Base-by-base conservation (phyloP, 257 asterid genomes). In the Petunia axillaris region DNA sequence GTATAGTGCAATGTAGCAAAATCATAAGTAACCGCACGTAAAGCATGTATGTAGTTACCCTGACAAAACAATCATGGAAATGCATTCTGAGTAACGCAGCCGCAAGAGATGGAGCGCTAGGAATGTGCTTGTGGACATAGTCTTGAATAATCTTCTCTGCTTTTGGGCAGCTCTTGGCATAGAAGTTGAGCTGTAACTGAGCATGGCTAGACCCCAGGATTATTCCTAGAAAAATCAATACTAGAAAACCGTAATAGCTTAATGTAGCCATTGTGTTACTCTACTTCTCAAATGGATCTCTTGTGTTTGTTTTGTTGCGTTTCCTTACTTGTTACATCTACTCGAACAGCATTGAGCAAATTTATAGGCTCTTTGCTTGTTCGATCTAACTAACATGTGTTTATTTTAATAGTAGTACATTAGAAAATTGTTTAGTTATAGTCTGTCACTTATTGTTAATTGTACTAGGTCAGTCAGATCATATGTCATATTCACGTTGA, bases 21-120 rank as follows among this genome's bases (percentile, higher is more conserved):
- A 25, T 25, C 25, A 6, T 8, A 68, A 16, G 71, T 50, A 6
- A 50, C 3, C 9, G 54, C 54, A 50, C 10, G 55, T 8, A 25
- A 25, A 25, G 25, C 25, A 8, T 62, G 4, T 62, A 35, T 36
- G 10, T 4, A 83, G 82, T 67, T 76, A 82, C 88, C 77, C 84
- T 76, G 3, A 85, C 86, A 85, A 85, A 85, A 39, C 88, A 85
- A 55, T 85, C 88, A 80, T 85, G 88, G 79, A 85, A 85, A 36
- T 85, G 88, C 86, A 80, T 82, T 77, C 86, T 63, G 54, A 85
- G 63, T 5, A 91, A 46, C 53, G 94, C 82, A 0, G 96, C 93
- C 13, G 94, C 94, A 46, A 91, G 90, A 1, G 89, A 78, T 66
- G 94, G 94, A 74, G 93, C 96, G 60, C 86, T 87, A 0, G 93